These are phyloP conservation scores for Phytophthora pisi DNA, from an alignment of 352 stramenopile species.

Conservation along the genomic window DNA sequence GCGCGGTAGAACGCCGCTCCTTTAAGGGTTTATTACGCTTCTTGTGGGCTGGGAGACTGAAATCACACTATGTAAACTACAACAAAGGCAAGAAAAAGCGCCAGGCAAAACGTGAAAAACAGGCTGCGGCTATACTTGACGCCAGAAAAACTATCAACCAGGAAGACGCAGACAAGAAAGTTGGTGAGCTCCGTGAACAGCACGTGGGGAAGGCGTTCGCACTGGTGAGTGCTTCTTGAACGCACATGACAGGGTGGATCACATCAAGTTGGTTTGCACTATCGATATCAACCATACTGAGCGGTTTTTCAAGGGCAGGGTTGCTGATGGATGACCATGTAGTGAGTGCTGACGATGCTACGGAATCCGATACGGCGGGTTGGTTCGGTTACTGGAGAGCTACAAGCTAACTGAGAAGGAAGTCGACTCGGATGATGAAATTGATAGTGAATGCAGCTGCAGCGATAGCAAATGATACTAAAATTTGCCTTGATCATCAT, in stretches of 20 bases:
- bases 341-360: background rate
- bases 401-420: conserved; percentile 1
- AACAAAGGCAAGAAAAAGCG: background rate
- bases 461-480: background rate
- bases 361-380: background rate
- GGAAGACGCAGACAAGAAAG: background rate
- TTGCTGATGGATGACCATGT: conserved; percentile 9
- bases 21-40: background rate
- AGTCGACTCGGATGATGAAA: conserved; percentile 10
- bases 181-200: conserved; percentile 1
- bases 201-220: conserved; percentile 6
- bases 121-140: conserved; percentile 10
- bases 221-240: conserved; percentile 1
- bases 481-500: background rate
- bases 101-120: conserved; percentile 6
- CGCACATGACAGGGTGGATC: conserved; percentile 11
- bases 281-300: conserved; percentile 1
- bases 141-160: background rate
- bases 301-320: conserved; percentile 5
- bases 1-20: too few species aligned
- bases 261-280: conserved; percentile 8
- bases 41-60: background rate
- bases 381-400: background rate
- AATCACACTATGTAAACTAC: background rate
- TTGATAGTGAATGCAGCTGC: background rate